These are phyloP conservation scores for Xerocomus spinulosus DNA, from an alignment of 768 basidiomycete species.

Conservation along the genomic window DNA sequence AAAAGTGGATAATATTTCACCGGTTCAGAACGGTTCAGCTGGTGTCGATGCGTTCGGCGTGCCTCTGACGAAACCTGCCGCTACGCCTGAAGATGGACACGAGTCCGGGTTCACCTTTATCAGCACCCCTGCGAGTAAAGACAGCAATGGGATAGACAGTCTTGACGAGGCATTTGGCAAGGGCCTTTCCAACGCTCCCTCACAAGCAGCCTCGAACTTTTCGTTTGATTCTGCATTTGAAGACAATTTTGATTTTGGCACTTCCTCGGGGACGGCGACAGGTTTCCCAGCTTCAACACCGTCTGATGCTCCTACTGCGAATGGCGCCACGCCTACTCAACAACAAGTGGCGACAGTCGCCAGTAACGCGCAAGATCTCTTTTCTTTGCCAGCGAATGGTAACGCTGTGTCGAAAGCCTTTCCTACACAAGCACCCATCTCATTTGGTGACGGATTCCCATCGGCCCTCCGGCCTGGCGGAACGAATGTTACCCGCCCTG, in stretches of 20 bases:
- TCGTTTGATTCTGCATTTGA: slow-evolving; percentile 65
- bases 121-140: slow-evolving; percentile 12
- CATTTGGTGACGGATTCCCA: slow-evolving; percentile 49
- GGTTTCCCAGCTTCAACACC: slow-evolving; percentile 28
- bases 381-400: slow-evolving; percentile 13
- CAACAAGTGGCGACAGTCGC: slow-evolving; percentile 2
- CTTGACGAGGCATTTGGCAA: slow-evolving; percentile 75
- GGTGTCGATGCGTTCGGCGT: slow-evolving; percentile 41
- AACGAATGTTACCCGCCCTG: slow-evolving; percentile 10
- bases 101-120: slow-evolving; percentile 20
- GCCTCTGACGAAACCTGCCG: slow-evolving; percentile 16
- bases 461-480: slow-evolving; percentile 15
- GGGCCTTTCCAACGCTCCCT: slow-evolving; percentile 37
- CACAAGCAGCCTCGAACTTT: slow-evolving; percentile 37
- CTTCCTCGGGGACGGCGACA: slow-evolving; percentile 34
- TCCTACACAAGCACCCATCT: slow-evolving; percentile 25
- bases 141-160: slow-evolving; percentile 41
- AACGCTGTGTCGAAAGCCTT: slow-evolving; percentile 10
- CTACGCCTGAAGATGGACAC: slow-evolving; percentile 17
- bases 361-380: slow-evolving; percentile 11
- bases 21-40: slow-evolving; percentile 15
- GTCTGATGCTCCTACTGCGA: slow-evolving; percentile 18
- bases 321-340: slow-evolving; percentile 19
- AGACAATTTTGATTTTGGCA: slow-evolving; percentile 60
- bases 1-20: slow-evolving; percentile 16